These are phyloP conservation scores for Rhizodiscina lignyota DNA, from an alignment of 495 filamentous ascomycete species.

Conservation along the genomic window DNA sequence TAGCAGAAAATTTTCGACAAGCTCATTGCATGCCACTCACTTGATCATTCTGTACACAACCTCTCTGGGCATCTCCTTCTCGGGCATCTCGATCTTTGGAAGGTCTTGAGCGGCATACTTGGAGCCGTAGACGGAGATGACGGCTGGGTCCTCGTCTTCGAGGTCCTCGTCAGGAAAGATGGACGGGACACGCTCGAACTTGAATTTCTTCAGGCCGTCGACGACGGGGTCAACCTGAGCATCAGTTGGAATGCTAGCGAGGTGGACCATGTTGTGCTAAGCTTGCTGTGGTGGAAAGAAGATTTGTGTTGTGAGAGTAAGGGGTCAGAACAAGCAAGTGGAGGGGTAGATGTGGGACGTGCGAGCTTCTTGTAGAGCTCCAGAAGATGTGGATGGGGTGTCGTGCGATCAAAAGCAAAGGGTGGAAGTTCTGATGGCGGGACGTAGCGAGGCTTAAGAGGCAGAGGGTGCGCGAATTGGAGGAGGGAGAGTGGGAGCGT, in stretches of 20 bases:
- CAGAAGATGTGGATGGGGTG: no score
- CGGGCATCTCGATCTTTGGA: slow-evolving; percentile 76
- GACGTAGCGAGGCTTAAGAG: no score
- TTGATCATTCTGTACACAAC: slow-evolving; percentile 87
- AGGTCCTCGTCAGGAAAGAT: no score
- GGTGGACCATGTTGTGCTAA: slow-evolving; percentile 57
- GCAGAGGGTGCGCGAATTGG: no score
- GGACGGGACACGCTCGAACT: slow-evolving; percentile 27
- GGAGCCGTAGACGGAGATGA: slow-evolving; percentile 69
- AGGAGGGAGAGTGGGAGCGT: no score
- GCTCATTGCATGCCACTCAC: slow-evolving; percentile 6
- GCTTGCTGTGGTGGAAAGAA: no score
- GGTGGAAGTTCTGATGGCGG: no score
- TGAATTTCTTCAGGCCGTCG: slow-evolving; percentile 30
- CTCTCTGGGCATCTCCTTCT: slow-evolving; percentile 33
- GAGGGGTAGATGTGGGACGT: no score
- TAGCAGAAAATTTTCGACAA: background rate
- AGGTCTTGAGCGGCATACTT: slow-evolving; percentile 63
- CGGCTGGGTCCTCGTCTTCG: slow-evolving; percentile 49
- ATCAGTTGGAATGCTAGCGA: slow-evolving; percentile 37
- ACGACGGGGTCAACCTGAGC: slow-evolving; percentile 23
- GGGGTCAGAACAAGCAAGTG: no score
- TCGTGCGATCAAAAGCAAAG: no score
- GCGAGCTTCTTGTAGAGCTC: no score
- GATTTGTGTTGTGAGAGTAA: no score